A percentile compares a stretch with the other conserved stretches of the same genome.
Conservation (phyloP, 2,329 filamentous ascomycete species). For the Cladosporium velox region DNA sequence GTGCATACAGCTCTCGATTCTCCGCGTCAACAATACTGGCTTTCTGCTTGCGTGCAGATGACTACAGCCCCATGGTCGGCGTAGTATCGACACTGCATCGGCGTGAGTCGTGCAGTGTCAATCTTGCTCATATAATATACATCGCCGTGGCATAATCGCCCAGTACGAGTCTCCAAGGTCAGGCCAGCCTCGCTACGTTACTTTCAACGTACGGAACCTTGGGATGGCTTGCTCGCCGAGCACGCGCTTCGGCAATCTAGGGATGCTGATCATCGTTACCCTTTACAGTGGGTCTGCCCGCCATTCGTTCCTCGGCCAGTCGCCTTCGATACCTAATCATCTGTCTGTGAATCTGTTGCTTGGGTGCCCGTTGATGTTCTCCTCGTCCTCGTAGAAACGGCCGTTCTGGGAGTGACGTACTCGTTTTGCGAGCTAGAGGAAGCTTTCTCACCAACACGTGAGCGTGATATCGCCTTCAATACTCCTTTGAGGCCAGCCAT, state of each 20-base stretch:
- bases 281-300: slow-evolving; percentile 17
- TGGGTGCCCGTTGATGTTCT: not conserved
- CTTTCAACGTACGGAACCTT: not conserved
- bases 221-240: slow-evolving; percentile 3
- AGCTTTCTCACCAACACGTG: not conserved
- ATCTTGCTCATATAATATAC: not conserved
- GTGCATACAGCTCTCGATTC: not conserved
- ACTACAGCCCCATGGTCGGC: not conserved
- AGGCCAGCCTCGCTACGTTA: not conserved
- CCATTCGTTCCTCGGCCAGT: slow-evolving; percentile 6
- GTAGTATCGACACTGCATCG: not conserved
- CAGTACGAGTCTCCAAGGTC: not conserved
- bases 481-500: not conserved
- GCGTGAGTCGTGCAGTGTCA: not conserved
- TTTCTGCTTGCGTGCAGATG: not conserved
- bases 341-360: not conserved
- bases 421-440: not conserved
- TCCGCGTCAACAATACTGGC: not conserved
- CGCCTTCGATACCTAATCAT: slow-evolving; percentile 8
- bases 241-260: slow-evolving; percentile 14
- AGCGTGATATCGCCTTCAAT: not conserved
- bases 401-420: not conserved
- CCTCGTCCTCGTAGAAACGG: not conserved
- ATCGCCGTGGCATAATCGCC: not conserved
- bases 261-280: slow-evolving; percentile 8